These are phyloP conservation scores for Xerocomus potaroensis DNA, from an alignment of 768 basidiomycete species.

Conservation along the genomic window DNA sequence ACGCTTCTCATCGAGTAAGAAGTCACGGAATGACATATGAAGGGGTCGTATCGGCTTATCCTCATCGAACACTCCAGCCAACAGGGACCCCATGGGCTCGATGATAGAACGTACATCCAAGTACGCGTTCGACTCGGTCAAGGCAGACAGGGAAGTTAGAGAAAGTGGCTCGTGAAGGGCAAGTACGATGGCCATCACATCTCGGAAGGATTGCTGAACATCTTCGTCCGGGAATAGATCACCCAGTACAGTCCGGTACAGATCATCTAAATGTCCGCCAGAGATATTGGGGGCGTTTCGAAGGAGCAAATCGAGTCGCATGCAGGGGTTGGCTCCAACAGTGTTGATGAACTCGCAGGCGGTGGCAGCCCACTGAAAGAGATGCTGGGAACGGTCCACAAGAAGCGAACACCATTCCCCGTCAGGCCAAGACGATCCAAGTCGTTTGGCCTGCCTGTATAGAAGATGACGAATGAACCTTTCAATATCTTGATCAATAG, in stretches of 20 bases:
- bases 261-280: not conserved
- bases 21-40: too few species aligned
- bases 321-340: not conserved
- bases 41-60: too few species aligned
- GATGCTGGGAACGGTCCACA: constrained; percentile 10
- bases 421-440: not conserved
- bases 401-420: constrained; percentile 10
- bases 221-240: not conserved
- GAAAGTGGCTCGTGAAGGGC: not conserved
- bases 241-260: not conserved
- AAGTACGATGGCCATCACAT: not conserved
- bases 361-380: constrained; percentile 24
- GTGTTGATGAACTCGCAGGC: constrained; percentile 15
- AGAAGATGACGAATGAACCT: not conserved
- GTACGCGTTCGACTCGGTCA: not conserved
- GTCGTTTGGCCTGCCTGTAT: not conserved
- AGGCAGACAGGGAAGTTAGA: not conserved
- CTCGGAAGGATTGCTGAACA: not conserved
- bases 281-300: too few species aligned
- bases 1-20: too few species aligned
- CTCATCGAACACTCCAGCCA: too few species aligned
- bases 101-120: not conserved
- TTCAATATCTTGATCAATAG: not conserved
- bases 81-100: not conserved
- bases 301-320: not conserved